These are phyloP conservation scores for Cercophora scortea DNA, from an alignment of 495 filamentous ascomycete genomes.

Conservation along the genomic window DNA sequence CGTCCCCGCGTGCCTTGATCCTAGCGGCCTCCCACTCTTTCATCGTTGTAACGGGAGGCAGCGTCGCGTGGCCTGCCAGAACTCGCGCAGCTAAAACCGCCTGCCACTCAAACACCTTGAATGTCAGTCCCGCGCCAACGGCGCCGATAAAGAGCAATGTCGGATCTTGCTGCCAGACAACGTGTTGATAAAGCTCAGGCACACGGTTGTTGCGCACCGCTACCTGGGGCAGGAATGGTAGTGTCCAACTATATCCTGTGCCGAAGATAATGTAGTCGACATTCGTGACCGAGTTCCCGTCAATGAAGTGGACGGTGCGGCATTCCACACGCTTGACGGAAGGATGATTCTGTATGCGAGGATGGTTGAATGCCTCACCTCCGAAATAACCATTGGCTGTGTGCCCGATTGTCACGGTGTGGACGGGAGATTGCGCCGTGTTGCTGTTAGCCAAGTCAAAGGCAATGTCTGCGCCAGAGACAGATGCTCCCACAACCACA, in stretches of 20 bases:
- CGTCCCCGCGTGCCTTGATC: constrained; percentile 42
- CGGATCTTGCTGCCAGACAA: constrained; percentile 42
- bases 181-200: constrained; percentile 48
- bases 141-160: constrained; percentile 26
- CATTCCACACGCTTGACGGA: constrained; percentile 36
- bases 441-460: constrained; percentile 48
- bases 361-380: constrained; percentile 43
- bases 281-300: constrained; percentile 37
- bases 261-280: constrained; percentile 53
- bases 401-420: constrained; percentile 24
- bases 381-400: constrained; percentile 46
- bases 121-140: constrained; percentile 22
- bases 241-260: constrained; percentile 49
- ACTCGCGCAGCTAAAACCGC: constrained; percentile 29
- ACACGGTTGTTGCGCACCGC: constrained; percentile 45
- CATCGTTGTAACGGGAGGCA: constrained; percentile 38
- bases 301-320: constrained; percentile 38
- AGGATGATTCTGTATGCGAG: constrained; percentile 33
- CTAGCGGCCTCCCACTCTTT: constrained; percentile 45
- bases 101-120: constrained; percentile 39
- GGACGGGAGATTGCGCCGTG: constrained; percentile 21
- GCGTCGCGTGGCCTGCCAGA: constrained; percentile 26
- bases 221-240: constrained; percentile 46
- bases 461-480: constrained; percentile 68
- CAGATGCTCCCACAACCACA: constrained; percentile 62